Evolutionary conservation across 257 asterid species (phyloP).

Genomic region (Anisodus acutangulus): DNA sequence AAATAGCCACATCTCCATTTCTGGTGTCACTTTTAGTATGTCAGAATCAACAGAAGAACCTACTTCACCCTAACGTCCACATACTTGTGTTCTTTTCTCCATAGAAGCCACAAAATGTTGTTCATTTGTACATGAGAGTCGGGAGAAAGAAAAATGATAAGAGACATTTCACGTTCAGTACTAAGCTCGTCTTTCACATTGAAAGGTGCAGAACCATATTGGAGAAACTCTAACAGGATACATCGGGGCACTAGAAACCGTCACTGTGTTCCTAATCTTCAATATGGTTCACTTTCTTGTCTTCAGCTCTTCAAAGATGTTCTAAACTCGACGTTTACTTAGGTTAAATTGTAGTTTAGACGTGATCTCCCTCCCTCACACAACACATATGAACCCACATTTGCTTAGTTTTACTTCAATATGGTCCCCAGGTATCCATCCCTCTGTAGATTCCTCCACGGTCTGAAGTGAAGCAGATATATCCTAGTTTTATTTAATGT

Average conservation of each 20-base stretch:
- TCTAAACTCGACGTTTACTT: not conserved
- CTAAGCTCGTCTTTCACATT: not conserved
- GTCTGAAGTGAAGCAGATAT: not conserved
- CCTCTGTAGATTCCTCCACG: conserved; percentile 1
- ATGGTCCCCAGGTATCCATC: not conserved
- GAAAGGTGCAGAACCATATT: conserved; percentile 15
- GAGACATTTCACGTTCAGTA: not conserved
- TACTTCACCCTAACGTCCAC: conserved; percentile 16
- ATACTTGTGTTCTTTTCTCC: not conserved
- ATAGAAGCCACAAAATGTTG: conserved; percentile 14
- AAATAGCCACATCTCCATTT: not conserved
- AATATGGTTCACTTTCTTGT: conserved; percentile 23
- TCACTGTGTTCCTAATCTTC: conserved; percentile 5
- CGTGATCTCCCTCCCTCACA: not conserved
- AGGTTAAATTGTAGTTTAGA: conserved; percentile 14
- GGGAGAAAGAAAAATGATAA: not conserved
- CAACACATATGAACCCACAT: not conserved
- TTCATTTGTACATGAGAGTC: not conserved
- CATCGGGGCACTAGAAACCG: not conserved
- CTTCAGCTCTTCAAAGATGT: conserved; percentile 12
- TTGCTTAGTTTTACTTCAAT: conserved; percentile 3
- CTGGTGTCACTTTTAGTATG: conserved; percentile 1
- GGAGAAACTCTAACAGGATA: conserved; percentile 8
- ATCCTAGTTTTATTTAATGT: not conserved
- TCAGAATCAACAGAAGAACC: conserved; percentile 7